Base-by-base conservation (phyloP, 2,329 filamentous ascomycete genomes). In the Trematosphaeria pertusa region DNA sequence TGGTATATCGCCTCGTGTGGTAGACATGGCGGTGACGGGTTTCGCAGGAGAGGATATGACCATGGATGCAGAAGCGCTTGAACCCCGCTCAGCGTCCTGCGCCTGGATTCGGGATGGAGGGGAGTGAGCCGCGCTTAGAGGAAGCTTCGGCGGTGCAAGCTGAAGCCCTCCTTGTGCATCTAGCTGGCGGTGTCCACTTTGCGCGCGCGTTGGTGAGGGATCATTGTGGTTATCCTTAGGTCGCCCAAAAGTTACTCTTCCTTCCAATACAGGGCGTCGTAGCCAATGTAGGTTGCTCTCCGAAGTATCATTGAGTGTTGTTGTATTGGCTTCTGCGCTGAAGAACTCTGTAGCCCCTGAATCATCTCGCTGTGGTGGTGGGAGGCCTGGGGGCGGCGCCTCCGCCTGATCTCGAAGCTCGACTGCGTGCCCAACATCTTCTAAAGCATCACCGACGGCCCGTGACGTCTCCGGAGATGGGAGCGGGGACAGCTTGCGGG, bases 41-140 rank as follows among this genome's bases (percentile, higher is more conserved):
- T 38, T 45, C 3, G 11, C 31, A 14, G 51, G 42, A 4, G 59
- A 64, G 4, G 61, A 60, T 9, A 64, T 56, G 14, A 51, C 34
- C 61, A 64, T 64, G 2, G 64, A 51, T 7, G 56, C 60, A 5
- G 64, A 64, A 3, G 54, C 60, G 17, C 58, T 63, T 2, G 62
- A 64, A 15, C 33, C 46, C 38, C 49, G 53, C 15, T 44, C 32
- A 6, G 35, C 20, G 12, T 56, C 53, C 22, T 38, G 46, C 9
- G 37, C 37, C 3, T 15, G 21, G 22, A 26, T 37, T 20, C 22
- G 45, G n/a, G 40, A 40, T 9, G 45, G 33, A 4, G 48, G 22
- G 2, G 46, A 38, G 12, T 11, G 46, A 17, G 20, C 43, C 37
- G 37, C 22, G 11, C 19, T 41, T 1, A 62, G 24, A 28, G 54